Evolutionary conservation across 495 filamentous ascomycete genomes (phyloP), one percentile per base, ranked within the genome.

Genomic region (Glutinoglossum americanum): DNA sequence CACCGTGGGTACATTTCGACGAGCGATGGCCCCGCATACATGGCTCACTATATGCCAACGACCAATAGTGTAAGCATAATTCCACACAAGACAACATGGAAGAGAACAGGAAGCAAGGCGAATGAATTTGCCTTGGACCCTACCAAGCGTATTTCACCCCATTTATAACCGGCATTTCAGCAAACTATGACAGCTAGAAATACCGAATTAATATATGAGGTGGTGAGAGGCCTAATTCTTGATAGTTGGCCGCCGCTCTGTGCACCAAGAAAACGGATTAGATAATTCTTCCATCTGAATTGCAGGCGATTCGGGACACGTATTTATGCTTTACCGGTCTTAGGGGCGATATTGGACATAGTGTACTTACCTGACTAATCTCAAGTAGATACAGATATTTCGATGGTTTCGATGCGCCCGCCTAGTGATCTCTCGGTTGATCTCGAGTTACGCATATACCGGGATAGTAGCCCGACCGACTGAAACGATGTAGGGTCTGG

Each of bases 11-110:
- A 64, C 87, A 93, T 75, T 83, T 85, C 61, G 85, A 85, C 25
- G 87, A 89, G 62, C 87, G 81, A 68, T 93, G 87, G 55, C 87
- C 87, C 56, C 84, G 83, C 62, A 90, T 86, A 62, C 87, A 93
- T 64, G 84, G 82, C 72, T 83, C 81, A 65, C 86, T 49, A 2
- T 23, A n/a, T 9, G 3, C 5, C 32, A 59, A 57, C 15, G 2
- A 17, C 37, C 37, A 41, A 8, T 23, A 0, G 25, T 19, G 33
- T 59, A 19, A 54, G 48, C 51, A 27, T n/a, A 4, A 19, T 51
- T 23, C 6, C 47, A n/a, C 11, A 1, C 23, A 26, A 26, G 5
- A 23, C 21, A 5, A 11, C 21, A 27, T 23, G 17, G 25, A 15
- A 13, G 15, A 9, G 57, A 58, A 32, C 37, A 37, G n/a, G 10